These are phyloP conservation scores for Diutina mesorugosa DNA, from an alignment of 1,139 yeast species.

Conservation along the genomic window DNA sequence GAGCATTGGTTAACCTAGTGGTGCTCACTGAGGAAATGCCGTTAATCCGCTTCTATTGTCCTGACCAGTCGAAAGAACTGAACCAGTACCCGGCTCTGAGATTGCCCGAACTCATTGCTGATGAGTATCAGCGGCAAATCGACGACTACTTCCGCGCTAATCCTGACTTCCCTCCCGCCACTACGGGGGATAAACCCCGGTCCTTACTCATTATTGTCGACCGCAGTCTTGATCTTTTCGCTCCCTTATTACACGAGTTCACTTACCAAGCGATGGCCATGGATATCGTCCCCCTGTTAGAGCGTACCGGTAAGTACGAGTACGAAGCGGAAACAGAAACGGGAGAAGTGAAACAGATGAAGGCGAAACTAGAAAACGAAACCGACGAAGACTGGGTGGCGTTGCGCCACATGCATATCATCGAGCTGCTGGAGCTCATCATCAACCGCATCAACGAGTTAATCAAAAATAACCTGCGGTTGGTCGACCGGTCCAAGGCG, in stretches of 20 bases:
- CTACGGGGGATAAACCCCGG: constrained; percentile 45
- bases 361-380: constrained; percentile 40
- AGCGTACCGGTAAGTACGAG: constrained; percentile 39
- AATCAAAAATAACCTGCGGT: constrained; percentile 58
- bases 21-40: constrained; percentile 83
- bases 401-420: constrained; percentile 64
- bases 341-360: constrained; percentile 35
- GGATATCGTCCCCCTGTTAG: constrained; percentile 46
- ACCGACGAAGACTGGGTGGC: constrained; percentile 66
- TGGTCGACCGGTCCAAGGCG: constrained; percentile 52
- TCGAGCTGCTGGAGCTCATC: constrained; percentile 59
- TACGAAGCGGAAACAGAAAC: constrained; percentile 51
- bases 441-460: constrained; percentile 52
- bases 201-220: constrained; percentile 69
- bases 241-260: constrained; percentile 84
- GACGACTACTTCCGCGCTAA: constrained; percentile 66
- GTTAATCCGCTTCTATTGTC: constrained; percentile 43
- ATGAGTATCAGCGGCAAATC: constrained; percentile 53
- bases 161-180: constrained; percentile 50
- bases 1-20: constrained; percentile 56
- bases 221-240: constrained; percentile 69
- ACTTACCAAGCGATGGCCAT: constrained; percentile 91
- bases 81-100: constrained; percentile 42
- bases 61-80: constrained; percentile 31
- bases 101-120: constrained; percentile 64